A percentile compares a stretch with the other conserved stretches of the same genome.
phyloP scores from a whole-genome alignment of 306 rosid genomes.

The Morella rubra region DNA sequence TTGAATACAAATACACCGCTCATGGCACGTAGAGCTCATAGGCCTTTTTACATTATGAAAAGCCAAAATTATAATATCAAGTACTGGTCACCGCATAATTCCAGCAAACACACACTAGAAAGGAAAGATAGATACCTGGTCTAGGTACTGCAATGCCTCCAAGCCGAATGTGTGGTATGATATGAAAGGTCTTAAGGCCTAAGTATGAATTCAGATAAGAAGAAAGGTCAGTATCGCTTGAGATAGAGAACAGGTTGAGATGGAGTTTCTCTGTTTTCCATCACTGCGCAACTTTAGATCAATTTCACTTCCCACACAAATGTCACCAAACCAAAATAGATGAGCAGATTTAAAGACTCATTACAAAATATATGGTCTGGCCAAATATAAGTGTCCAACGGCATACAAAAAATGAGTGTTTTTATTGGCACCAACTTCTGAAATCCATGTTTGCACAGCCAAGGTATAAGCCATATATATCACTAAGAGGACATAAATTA shows the following conservation, averaged over 20 bases:
- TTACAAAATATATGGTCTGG: neutral
- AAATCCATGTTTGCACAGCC: neutral
- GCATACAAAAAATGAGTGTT: neutral
- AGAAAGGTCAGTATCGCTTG: neutral
- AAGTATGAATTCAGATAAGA: conserved; percentile 27
- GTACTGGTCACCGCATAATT: neutral
- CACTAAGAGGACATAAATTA: neutral
- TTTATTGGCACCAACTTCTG: neutral
- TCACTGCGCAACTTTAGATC: neutral
- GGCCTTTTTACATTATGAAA: neutral
- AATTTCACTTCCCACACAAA: conserved; percentile 3
- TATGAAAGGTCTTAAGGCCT: conserved; percentile 86
- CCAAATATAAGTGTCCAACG: neutral
- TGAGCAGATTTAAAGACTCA: neutral
- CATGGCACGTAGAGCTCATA: neutral
- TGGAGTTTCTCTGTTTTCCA: neutral
- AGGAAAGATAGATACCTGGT: conserved; percentile 52
- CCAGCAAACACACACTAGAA: conserved; percentile 3
- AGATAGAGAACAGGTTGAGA: neutral
- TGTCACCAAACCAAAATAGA: neutral
- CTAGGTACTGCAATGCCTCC: conserved; percentile 54
- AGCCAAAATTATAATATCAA: neutral
- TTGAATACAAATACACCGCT: neutral
- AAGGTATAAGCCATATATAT: neutral
- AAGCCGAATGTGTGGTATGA: conserved; percentile 64